Base-by-base conservation (phyloP, 345 rosid species). In the Populus alba region DNA sequence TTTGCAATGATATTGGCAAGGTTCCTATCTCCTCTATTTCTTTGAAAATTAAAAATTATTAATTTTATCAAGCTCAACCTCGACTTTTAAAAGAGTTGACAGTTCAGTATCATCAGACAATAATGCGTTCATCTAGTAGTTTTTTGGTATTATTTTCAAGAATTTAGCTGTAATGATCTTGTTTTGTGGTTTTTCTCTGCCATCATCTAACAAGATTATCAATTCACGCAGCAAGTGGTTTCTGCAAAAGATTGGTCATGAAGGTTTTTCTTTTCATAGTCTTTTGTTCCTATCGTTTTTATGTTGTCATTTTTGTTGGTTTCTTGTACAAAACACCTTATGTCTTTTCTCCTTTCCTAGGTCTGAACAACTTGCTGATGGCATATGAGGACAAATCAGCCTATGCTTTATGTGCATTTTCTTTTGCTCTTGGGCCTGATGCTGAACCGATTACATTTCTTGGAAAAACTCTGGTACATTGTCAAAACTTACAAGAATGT, bases 371-470 rank as follows among this genome's bases (percentile, higher is more conserved):
- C 78, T 81, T 94, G 86, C 81, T 96, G 90, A 84, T 84, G 89
- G 95, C 93, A n/a, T 94, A 88, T 77, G 97, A 92, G 73, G 99
- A 96, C 83, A 92, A 94, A 84, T 90, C 98, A 63, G 97, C 98
- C 57, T 91, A 89, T 70, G 99, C 99, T 25, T 82, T 96, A 79
- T 96, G 99, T 23, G 92, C 86, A 43, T 96, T 94, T 82, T 88
- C 97, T 62, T 92, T 96, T 85, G 85, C 97, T 53, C 86, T 81
- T 81, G 97, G 97, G 17, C 94, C 97, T 45, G 86, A 88, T 80
- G 77, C 82, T 43, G 97, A 91, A 80, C 98, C 98, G 76, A 63
- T 92, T 68, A 87, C 89, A 29, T 92, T 94, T 85, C 67, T 84
- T 20, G 99, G 99, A 67, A 87, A 89, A 87, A 96, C 98, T 78